phyloP scores from a whole-genome alignment of 2,329 filamentous ascomycete species.

The Neoarthrinium moseri region DNA sequence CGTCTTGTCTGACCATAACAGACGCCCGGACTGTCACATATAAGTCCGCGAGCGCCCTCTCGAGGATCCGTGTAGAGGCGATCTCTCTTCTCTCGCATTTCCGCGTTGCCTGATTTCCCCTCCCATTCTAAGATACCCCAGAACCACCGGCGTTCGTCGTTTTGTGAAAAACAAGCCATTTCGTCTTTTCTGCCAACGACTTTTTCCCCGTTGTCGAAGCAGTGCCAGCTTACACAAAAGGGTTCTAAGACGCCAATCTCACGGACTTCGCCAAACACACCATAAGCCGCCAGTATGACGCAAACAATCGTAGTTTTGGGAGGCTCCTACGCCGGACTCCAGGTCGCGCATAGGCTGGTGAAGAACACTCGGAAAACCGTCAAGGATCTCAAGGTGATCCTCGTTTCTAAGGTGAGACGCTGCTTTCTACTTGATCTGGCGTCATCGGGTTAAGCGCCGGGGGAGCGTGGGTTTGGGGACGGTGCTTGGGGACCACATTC shows the following conservation, averaged over 20 bases:
- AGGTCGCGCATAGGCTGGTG: slow-evolving; percentile 52
- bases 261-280: slow-evolving; percentile 15
- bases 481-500: background rate
- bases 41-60: no score
- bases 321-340: slow-evolving; percentile 52
- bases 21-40: no score
- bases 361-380: slow-evolving; percentile 46
- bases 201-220: no score
- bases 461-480: background rate
- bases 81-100: no score
- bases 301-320: slow-evolving; percentile 55
- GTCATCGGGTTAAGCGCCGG: background rate
- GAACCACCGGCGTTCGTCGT: background rate
- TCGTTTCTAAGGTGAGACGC: slow-evolving; percentile 51
- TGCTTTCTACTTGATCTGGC: slow-evolving; percentile 4
- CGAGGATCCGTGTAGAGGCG: no score
- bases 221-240: no score
- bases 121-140: background rate
- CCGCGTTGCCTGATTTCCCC: no score
- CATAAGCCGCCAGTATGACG: slow-evolving; percentile 35
- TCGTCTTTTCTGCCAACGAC: background rate
- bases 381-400: slow-evolving; percentile 50
- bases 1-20: no score
- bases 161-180: background rate
- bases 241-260: no score